A percentile compares a stretch with the other conserved stretches of the same genome.
Evolutionary conservation across 306 rosid genomes (phyloP).

Genomic region (Cucumis melo): DNA sequence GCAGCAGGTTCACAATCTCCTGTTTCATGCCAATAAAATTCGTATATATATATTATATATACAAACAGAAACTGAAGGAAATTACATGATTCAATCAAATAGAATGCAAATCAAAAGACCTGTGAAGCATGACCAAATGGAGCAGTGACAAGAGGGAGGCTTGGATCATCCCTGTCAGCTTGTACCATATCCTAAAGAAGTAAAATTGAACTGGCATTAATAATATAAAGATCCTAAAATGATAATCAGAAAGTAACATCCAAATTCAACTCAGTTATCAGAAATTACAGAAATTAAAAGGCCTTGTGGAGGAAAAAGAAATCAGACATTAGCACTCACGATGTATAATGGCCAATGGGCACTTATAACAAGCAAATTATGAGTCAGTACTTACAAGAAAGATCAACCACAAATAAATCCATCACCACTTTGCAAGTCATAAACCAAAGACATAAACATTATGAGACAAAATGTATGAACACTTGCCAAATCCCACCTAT

Average conservation of each 20-base stretch:
- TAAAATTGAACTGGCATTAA: slow-evolving; percentile 11
- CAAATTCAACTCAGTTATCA: background rate
- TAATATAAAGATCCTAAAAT: slow-evolving; percentile 2
- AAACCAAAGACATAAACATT: background rate
- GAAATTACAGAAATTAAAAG: background rate
- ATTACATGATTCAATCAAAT: background rate
- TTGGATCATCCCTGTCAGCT: slow-evolving; percentile 94
- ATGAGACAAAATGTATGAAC: background rate
- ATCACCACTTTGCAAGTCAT: background rate
- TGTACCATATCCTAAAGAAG: slow-evolving; percentile 60
- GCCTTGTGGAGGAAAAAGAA: background rate
- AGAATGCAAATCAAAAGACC: slow-evolving; percentile 22
- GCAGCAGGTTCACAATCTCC: slow-evolving; percentile 88
- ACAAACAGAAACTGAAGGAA: background rate
- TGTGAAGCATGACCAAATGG: slow-evolving; percentile 99
- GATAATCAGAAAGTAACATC: background rate
- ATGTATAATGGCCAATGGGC: background rate
- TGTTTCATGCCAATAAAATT: slow-evolving; percentile 22
- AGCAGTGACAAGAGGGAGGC: slow-evolving; percentile 91
- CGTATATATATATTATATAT: background rate
- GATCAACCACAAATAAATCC: background rate
- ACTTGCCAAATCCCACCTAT: background rate
- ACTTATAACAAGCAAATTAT: background rate
- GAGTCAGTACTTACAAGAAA: background rate
- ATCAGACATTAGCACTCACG: background rate